Conservation (phyloP, 2,329 filamentous ascomycete species). For the Penicillium sp. region DNA sequence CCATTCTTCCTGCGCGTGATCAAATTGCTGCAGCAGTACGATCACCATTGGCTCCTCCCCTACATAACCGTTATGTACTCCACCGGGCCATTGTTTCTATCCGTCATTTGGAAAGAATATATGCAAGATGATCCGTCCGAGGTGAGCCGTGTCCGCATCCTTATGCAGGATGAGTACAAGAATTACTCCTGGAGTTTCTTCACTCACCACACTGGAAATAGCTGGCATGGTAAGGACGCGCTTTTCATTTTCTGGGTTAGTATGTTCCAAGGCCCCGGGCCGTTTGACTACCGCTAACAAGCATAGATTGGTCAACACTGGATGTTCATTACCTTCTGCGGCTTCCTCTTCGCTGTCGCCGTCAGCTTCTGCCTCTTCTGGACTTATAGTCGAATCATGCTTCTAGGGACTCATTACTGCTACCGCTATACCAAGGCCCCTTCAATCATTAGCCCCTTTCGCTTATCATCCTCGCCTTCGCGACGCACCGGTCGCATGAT, state of each 20-base stretch:
- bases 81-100: conserved; percentile 74
- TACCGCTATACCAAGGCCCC: no score
- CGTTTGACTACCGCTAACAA: no score
- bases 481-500: no score
- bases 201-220: conserved; percentile 63
- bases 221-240: conserved; percentile 66
- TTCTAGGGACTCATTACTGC: no score
- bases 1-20: conserved; percentile 73
- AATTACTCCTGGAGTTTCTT: conserved; percentile 71
- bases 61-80: conserved; percentile 81
- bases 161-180: conserved; percentile 71
- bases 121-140: conserved; percentile 48
- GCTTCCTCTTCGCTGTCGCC: no score
- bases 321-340: no score
- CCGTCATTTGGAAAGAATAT: conserved; percentile 74
- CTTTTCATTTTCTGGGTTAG: conserved; percentile 64
- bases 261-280: neutral
- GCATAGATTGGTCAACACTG: no score
- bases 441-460: no score
- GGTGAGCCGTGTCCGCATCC: conserved; percentile 59
- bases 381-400: no score
- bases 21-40: conserved; percentile 65
- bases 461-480: no score
- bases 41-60: conserved; percentile 66
- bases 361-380: no score